Percentiles rank a stretch among this genome's conserved stretches.
Evolutionary conservation across 768 basidiomycete species (phyloP).

Genomic region (Boletus reticuloceps): DNA sequence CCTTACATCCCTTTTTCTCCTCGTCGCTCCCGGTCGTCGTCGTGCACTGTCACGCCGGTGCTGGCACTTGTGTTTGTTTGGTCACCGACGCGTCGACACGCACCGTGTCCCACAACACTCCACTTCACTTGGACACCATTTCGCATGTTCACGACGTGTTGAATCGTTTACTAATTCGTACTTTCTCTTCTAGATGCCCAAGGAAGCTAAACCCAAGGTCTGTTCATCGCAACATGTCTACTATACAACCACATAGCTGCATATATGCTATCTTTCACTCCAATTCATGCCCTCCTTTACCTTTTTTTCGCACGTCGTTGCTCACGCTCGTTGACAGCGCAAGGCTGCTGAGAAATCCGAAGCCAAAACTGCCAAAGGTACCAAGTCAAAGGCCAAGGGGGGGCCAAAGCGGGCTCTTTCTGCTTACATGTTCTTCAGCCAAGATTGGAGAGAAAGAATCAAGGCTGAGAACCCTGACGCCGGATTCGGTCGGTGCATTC

Average conservation of each 20-base stretch:
- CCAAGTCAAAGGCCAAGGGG: conserved; percentile 71
- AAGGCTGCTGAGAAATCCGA: conserved; percentile 76
- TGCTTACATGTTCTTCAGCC: conserved; percentile 99
- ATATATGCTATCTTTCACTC: conserved; percentile 17
- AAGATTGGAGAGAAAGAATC: conserved; percentile 94
- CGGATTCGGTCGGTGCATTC: conserved; percentile 66
- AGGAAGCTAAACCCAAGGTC: conserved; percentile 73
- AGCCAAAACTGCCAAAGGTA: conserved; percentile 44
- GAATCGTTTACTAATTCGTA: conserved; percentile 35
- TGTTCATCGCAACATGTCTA: conserved; percentile 23
- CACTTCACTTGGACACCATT: conserved; percentile 29
- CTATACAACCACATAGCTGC: conserved; percentile 3
- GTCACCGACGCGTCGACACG: conserved; percentile 37
- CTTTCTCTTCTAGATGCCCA: conserved; percentile 64
- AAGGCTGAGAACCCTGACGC: conserved; percentile 96
- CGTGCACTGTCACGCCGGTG: conserved; percentile 17
- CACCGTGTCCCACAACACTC: conserved; percentile 27
- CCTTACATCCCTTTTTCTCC: conserved; percentile 2
- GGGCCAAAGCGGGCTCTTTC: conserved; percentile 88
- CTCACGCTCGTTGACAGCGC: conserved; percentile 44
- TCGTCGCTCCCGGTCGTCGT: conserved; percentile 25
- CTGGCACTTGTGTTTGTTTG: conserved; percentile 35
- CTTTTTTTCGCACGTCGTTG: background rate
- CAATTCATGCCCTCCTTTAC: conserved; percentile 1
- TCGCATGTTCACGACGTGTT: conserved; percentile 39